Evolutionary conservation across 805 yeast genomes (phyloP).

Genomic region (Zygosaccharomyces pseudorouxii): DNA sequence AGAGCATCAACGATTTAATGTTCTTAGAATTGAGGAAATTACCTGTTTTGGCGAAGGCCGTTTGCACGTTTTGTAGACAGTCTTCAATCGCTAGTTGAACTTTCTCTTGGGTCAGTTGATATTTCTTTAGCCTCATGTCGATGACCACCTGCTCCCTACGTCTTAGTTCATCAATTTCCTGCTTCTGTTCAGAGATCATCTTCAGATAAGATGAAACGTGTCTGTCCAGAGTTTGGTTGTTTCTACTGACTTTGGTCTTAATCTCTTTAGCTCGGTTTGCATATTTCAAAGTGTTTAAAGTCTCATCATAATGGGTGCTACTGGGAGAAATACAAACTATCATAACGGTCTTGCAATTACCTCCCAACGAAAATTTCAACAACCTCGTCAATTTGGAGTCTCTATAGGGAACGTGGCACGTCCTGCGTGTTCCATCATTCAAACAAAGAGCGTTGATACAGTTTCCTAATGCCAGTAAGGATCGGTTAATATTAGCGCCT

Average conservation of each 20-base stretch:
- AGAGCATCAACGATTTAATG: constrained; percentile 35
- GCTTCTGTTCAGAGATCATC: constrained; percentile 77
- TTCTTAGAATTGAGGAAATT: constrained; percentile 44
- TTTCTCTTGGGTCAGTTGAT: constrained; percentile 36
- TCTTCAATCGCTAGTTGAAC: constrained; percentile 41
- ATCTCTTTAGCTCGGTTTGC: constrained; percentile 91
- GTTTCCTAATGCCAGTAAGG: constrained; percentile 84
- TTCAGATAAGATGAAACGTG: constrained; percentile 82
- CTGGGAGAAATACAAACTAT: constrained; percentile 91
- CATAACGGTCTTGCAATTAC: constrained; percentile 94
- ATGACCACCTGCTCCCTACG: constrained; percentile 46
- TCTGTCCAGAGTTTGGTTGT: constrained; percentile 68
- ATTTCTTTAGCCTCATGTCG: constrained; percentile 37
- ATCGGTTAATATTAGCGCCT: constrained; percentile 90
- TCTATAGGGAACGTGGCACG: constrained; percentile 77
- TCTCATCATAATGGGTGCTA: constrained; percentile 84
- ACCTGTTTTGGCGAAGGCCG: constrained; percentile 38
- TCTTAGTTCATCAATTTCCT: constrained; percentile 65
- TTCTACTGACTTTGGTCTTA: constrained; percentile 71
- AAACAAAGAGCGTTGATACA: constrained; percentile 91
- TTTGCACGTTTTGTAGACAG: constrained; percentile 40
- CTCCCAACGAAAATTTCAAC: constrained; percentile 85
- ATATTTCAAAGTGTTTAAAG: constrained; percentile 83
- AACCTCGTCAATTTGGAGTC: constrained; percentile 86
- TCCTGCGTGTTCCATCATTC: constrained; percentile 49